A percentile compares a stretch with the other conserved stretches of the same genome.
phyloP scores from a whole-genome alignment of 176 grass and related monocot species.

The Phoenix dactylifera region DNA sequence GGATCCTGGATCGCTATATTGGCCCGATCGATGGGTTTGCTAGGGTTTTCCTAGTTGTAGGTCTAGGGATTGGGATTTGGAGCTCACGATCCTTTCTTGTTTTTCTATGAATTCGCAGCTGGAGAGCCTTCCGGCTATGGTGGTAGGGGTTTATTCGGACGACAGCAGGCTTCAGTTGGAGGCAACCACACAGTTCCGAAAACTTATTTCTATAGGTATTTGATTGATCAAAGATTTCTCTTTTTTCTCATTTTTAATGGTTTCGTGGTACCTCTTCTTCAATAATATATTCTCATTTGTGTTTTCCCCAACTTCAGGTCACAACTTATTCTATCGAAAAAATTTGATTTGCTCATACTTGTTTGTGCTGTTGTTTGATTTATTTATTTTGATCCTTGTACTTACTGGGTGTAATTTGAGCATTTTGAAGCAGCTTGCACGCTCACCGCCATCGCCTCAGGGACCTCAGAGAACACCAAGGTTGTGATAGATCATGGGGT shows the following conservation, averaged over 20 bases:
- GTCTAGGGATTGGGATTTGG: no score
- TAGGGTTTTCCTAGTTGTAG: no score
- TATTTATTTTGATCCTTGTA: not conserved
- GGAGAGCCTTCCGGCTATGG: conserved; percentile 61
- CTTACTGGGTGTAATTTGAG: not conserved
- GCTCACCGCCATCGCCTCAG: conserved; percentile 84
- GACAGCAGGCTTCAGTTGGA: conserved; percentile 56
- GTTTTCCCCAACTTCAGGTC: conserved; percentile 77
- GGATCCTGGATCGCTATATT: not conserved
- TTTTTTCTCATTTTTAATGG: no score
- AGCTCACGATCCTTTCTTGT: not conserved
- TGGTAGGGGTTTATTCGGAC: conserved; percentile 55
- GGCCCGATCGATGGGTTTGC: no score
- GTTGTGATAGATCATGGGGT: conserved; percentile 79
- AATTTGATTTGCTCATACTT: not conserved
- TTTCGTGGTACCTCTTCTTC: not conserved
- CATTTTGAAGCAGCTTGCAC: conserved; percentile 98
- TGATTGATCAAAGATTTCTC: no score
- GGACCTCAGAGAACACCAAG: conserved; percentile 83
- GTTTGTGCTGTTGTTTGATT: not conserved
- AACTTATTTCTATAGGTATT: conserved; percentile 81
- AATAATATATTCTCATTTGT: not conserved
- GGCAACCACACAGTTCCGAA: conserved; percentile 68
- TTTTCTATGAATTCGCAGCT: conserved; percentile 25
- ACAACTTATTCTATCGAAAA: not conserved